A percentile compares a stretch with the other conserved stretches of the same genome.
Evolutionary conservation across 2,329 filamentous ascomycete genomes (phyloP).

Genomic region (Claviceps arundinis): DNA sequence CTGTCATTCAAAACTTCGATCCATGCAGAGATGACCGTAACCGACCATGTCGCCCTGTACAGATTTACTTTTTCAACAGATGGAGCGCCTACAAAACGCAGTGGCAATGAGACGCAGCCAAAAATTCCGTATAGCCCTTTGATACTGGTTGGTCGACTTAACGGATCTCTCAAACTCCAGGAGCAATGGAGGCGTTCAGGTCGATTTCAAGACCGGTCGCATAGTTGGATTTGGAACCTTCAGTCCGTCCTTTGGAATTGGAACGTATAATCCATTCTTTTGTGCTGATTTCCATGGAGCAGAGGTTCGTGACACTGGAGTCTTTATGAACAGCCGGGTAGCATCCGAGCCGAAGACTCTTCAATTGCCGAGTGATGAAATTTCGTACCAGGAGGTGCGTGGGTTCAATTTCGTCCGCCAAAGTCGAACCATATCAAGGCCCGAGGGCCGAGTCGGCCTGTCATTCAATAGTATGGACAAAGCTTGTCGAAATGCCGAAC

Average conservation of each 20-base stretch:
- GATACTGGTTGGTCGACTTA: conserved; percentile 45
- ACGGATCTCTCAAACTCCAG: conserved; percentile 34
- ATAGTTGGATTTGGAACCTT: conserved; percentile 47
- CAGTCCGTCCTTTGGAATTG: conserved; percentile 46
- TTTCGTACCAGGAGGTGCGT: conserved; percentile 38
- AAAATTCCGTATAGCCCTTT: conserved; percentile 27
- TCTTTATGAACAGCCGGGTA: conserved; percentile 41
- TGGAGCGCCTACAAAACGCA: conserved; percentile 9
- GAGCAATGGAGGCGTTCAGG: conserved; percentile 10
- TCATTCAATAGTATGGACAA: conserved; percentile 56
- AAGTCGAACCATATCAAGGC: conserved; percentile 37
- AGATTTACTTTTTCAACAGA: conserved; percentile 41
- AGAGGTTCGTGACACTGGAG: conserved; percentile 39
- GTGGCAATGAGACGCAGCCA: not conserved
- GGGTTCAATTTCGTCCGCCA: conserved; percentile 42
- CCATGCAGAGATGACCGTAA: conserved; percentile 47
- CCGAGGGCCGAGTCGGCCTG: conserved; percentile 55
- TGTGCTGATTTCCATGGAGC: conserved; percentile 46
- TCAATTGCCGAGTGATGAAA: conserved; percentile 15
- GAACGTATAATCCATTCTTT: conserved; percentile 43
- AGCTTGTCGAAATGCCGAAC: conserved; percentile 58
- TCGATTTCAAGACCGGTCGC: conserved; percentile 33
- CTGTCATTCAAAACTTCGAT: conserved; percentile 43
- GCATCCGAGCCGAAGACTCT: conserved; percentile 29
- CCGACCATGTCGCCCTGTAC: conserved; percentile 47